These are phyloP conservation scores for Neurospora cerealis DNA, from an alignment of 495 filamentous ascomycete genomes.

Conservation along the genomic window DNA sequence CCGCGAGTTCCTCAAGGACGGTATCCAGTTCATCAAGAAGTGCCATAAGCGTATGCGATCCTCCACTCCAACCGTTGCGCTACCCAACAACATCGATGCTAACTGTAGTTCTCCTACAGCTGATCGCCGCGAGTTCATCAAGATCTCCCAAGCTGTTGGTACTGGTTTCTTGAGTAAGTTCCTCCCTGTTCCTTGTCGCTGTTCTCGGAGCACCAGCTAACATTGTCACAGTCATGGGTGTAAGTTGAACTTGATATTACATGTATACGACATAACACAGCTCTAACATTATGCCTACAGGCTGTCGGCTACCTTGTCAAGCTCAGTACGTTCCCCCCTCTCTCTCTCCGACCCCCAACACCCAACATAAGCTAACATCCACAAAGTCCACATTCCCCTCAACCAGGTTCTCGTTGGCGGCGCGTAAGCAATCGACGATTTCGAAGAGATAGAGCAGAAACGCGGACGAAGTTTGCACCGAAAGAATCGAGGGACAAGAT, in stretches of 20 bases:
- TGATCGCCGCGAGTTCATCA: slow-evolving; percentile 81
- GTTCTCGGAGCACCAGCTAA: background rate
- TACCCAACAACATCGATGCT: slow-evolving; percentile 9
- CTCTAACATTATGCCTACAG: background rate
- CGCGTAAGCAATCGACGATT: slow-evolving; percentile 19
- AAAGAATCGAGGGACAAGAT: background rate
- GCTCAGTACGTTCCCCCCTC: slow-evolving; percentile 49
- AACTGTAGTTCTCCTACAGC: slow-evolving; percentile 24
- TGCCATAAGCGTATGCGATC: slow-evolving; percentile 67
- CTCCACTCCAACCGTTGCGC: background rate
- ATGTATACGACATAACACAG: background rate
- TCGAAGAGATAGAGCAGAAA: background rate
- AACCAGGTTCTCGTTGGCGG: slow-evolving; percentile 40
- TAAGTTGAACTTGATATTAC: background rate
- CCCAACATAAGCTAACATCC: background rate
- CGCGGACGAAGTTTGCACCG: background rate
- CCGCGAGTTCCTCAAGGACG: slow-evolving; percentile 72
- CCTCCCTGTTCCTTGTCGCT: background rate
- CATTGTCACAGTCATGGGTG: slow-evolving; percentile 18
- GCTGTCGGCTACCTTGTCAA: slow-evolving; percentile 86
- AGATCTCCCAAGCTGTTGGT: slow-evolving; percentile 92
- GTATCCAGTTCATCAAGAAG: slow-evolving; percentile 69
- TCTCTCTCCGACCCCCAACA: background rate
- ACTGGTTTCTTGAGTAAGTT: slow-evolving; percentile 38
- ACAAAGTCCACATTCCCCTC: slow-evolving; percentile 26